Conservation (phyloP, 352 stramenopile species). For the Globisporangium canariense region DNA sequence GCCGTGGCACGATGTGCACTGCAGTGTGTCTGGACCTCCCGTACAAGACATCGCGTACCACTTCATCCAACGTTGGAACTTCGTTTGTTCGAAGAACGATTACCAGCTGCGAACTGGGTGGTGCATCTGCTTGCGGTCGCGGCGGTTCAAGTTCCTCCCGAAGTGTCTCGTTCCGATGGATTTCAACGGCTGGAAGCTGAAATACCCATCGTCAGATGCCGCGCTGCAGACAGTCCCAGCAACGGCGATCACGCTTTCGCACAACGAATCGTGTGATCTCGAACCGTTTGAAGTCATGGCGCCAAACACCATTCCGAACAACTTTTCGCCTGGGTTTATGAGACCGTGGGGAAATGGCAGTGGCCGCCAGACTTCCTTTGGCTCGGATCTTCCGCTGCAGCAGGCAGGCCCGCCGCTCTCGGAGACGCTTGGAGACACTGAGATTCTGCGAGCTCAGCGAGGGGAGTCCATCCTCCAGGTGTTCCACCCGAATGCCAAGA, state of each 20-base stretch:
- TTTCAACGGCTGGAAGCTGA: slow-evolving; percentile 78
- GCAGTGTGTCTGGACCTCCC: slow-evolving; percentile 70
- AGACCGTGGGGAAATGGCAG: slow-evolving; percentile 14
- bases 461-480: slow-evolving; percentile 63
- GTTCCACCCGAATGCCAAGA: slow-evolving; percentile 66
- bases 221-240: slow-evolving; percentile 29
- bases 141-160: slow-evolving; percentile 79
- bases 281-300: slow-evolving; percentile 24
- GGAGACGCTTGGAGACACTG: slow-evolving; percentile 35
- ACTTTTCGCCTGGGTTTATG: slow-evolving; percentile 14
- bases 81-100: slow-evolving; percentile 86
- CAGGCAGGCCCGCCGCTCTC: slow-evolving; percentile 16
- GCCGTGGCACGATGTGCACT: slow-evolving; percentile 89
- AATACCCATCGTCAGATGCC: slow-evolving; percentile 64
- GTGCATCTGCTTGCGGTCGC: slow-evolving; percentile 83
- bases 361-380: slow-evolving; percentile 7
- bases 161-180: slow-evolving; percentile 87
- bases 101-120: slow-evolving; percentile 83
- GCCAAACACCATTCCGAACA: slow-evolving; percentile 10
- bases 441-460: slow-evolving; percentile 59
- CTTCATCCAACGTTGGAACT: slow-evolving; percentile 93
- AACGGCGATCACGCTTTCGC: slow-evolving; percentile 43
- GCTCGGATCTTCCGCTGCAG: slow-evolving; percentile 15
- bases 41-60: slow-evolving; percentile 87
- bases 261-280: slow-evolving; percentile 52